Evolutionary conservation across 1,284 basidiomycete species (phyloP), one percentile per base, ranked within the genome.

Genomic region (Pseudozyma flocculosa): DNA sequence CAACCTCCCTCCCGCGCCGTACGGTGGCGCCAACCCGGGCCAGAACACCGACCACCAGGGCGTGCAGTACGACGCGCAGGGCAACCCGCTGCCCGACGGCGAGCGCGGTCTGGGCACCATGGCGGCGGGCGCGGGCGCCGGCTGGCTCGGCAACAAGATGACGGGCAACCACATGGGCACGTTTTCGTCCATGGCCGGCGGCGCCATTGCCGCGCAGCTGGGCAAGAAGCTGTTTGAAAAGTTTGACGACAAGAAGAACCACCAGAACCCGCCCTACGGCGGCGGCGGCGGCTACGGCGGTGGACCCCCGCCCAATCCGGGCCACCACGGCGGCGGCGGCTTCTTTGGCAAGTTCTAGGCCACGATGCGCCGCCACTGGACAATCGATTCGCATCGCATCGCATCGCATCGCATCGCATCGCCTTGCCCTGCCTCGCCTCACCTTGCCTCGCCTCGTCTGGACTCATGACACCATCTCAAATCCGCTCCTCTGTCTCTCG

Each of bases 91-190:
- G 36, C 56, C 56, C 2, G 32, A 34, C 32, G 71, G 68, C 45
- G 71, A 73, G 37, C 59, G 71, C 15, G 71, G 71, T 3, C 21
- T 73, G 1, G 71, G 71, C 22, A 73, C 71, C 18, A 73, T 73
- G 71, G 69, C 67, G 3, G 45, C 61, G 13, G 71, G 68, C 30
- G 68, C 60, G 3, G 57, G 59, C 14, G 69, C 62, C 0, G 70
- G 68, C 9, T 70, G 61, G 48, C 65, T 55, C 1, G 70, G 55
- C 2, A 73, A 71, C 48, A 70, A 68, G 54, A 47, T 69, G 49
- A 54, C 56, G 1, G 71, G 71, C 34, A 53, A 53, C 2, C 62
- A 69, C 37, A 50, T 58, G 57, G 66, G 68, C n/a, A 50, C 45
- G 0, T 55, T 66, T 10, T 44, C 54, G 7, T 56, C 58, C 3